Percentiles rank a stretch among this genome's conserved stretches.
phyloP scores from a whole-genome alignment of 2,329 filamentous ascomycete species.

The Talaromyces pinophilus region DNA sequence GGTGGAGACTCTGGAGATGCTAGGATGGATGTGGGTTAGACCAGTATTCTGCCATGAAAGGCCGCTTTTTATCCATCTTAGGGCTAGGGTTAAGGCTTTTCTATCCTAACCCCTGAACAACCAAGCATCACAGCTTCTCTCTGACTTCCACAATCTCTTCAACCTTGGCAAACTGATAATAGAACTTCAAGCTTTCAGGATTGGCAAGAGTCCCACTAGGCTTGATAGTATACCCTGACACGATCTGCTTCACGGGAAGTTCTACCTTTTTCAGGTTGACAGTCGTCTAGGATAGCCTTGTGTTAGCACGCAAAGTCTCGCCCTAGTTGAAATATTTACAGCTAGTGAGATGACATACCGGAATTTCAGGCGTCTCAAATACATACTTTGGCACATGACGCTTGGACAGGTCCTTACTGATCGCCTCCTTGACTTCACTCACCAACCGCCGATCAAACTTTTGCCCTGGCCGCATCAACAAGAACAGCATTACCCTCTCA shows the following conservation, averaged over 20 bases:
- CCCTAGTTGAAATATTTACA: too few relatives aligned
- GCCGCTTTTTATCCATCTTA: background rate
- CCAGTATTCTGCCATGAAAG: background rate
- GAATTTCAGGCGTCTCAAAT: too few relatives aligned
- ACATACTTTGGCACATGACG: too few relatives aligned
- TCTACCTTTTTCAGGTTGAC: background rate
- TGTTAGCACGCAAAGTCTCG: too few relatives aligned
- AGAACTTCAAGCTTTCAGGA: background rate
- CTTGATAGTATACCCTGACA: too few relatives aligned
- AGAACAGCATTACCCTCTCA: too few relatives aligned
- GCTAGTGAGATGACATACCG: too few relatives aligned
- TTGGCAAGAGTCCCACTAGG: background rate
- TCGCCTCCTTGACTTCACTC: too few relatives aligned
- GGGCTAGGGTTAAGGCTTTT: background rate
- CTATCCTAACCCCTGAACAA: background rate
- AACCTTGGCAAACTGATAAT: background rate
- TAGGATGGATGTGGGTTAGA: background rate
- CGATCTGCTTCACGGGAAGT: background rate
- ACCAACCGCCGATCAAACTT: too few relatives aligned
- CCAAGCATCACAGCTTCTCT: background rate
- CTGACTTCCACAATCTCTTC: background rate
- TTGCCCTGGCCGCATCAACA: too few relatives aligned
- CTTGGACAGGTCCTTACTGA: too few relatives aligned
- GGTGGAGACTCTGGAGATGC: constrained; percentile 22
- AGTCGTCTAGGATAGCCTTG: background rate